Conservation (phyloP, 2,329 filamentous ascomycete genomes). For the Calonectria pseudoreteaudii region DNA sequence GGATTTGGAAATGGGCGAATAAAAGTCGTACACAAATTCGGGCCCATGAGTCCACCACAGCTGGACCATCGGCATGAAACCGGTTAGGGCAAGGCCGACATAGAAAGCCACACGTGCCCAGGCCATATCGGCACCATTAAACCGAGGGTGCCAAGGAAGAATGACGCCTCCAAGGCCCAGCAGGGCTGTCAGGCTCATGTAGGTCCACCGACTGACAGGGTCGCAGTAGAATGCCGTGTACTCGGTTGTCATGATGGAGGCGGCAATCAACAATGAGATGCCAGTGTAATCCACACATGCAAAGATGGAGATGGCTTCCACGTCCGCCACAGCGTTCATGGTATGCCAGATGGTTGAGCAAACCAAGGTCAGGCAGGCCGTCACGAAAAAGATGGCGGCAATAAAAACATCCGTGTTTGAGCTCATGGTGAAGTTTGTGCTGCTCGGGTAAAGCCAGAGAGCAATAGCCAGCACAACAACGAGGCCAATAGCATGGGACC, state of each 20-base stretch:
- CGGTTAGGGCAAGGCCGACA: constrained; percentile 85
- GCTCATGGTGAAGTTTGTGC: constrained; percentile 86
- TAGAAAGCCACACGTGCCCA: constrained; percentile 95
- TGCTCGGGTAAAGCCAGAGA: constrained; percentile 95
- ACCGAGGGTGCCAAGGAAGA: constrained; percentile 94
- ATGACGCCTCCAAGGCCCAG: constrained; percentile 90
- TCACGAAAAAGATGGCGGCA: constrained; percentile 94
- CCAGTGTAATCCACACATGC: constrained; percentile 99
- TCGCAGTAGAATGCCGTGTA: constrained; percentile 99
- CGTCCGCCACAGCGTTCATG: constrained; percentile 95
- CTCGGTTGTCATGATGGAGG: constrained; percentile 97
- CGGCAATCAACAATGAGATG: constrained; percentile 93
- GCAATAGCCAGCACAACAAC: constrained; percentile 88
- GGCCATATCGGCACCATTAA: constrained; percentile 92
- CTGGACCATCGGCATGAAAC: constrained; percentile 89
- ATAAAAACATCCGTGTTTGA: constrained; percentile 91
- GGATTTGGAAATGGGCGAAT: constrained; percentile 87
- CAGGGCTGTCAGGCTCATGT: constrained; percentile 83
- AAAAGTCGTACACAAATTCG: constrained; percentile 89
- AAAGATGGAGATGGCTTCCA: constrained; percentile 91
- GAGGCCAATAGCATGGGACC: constrained; percentile 94
- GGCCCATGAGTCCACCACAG: constrained; percentile 81
- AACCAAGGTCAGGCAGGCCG: constrained; percentile 91
- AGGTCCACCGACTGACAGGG: constrained; percentile 84
- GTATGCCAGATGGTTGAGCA: constrained; percentile 99